Base-by-base conservation (phyloP, 352 stramenopile genomes). In the Phytophthora sp. region DNA sequence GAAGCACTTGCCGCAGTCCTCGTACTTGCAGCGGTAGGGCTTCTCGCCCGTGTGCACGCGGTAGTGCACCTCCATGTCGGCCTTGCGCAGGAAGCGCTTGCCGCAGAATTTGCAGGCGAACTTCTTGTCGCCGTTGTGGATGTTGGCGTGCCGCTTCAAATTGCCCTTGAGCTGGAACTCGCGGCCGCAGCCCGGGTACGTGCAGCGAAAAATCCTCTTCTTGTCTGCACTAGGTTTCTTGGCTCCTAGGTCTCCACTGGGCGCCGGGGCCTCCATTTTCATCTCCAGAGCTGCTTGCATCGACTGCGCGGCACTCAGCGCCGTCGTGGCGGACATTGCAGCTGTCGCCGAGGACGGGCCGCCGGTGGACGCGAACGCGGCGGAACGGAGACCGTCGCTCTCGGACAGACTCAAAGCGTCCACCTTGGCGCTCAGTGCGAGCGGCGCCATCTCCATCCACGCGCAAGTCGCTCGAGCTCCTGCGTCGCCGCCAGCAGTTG, bases 21-120 rank as follows among this genome's bases (percentile, higher is more conserved):
- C 38, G 35, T 80, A 77, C 39, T 76, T 77, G 64, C 84, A 92
- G 12, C 54, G 46, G 43, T 89, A 91, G n/a, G 79, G 80, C 57
- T 92, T 92, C 64, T 92, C 83, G 30, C 82, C 84, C 18, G 79
- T 92, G 59, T 92, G 84, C 15, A 91, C 80, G 43, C 82, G 79
- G 35, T 84, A 79, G 59, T 92, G 84, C 15, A 89, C 80, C 54
- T 89, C 76, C 80, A 88, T 84, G 58, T 89, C 84, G 30, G 82
- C 84, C 61, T 92, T 93, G 23, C 81, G 79, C 38, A 89, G 52
- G 60, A 92, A 93, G 12, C 54, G 63, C 28, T 84, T 86, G 34
- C 62, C 63, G 51, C 84, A 93, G 54, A 76, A 79, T 32, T 74
- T 71, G 62, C 84, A 93, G 2, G 30, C 44, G 56, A 92, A 93